Evolutionary conservation across 257 asterid species (phyloP).

Genomic region (Salvia miltiorrhiza): DNA sequence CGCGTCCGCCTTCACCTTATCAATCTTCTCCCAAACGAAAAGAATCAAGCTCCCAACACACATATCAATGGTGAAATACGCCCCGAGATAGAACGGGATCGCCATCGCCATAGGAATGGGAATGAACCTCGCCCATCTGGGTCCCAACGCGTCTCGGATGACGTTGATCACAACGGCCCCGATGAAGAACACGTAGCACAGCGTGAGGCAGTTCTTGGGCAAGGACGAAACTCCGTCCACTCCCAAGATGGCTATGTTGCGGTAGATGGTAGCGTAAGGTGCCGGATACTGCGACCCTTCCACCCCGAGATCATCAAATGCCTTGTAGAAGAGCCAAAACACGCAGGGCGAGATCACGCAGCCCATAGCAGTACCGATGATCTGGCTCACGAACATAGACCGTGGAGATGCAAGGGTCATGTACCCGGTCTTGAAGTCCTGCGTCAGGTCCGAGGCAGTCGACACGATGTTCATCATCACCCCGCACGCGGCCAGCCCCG

Average conservation of each 20-base stretch:
- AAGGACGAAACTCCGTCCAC: slow-evolving; percentile 65
- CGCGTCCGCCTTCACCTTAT: slow-evolving; percentile 72
- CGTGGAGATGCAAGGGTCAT: slow-evolving; percentile 87
- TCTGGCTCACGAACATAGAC: slow-evolving; percentile 88
- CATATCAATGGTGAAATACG: slow-evolving; percentile 77
- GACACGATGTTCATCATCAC: slow-evolving; percentile 96
- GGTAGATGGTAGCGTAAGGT: slow-evolving; percentile 64
- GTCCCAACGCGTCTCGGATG: slow-evolving; percentile 53
- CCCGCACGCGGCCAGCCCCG: slow-evolving; percentile 90
- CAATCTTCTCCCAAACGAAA: slow-evolving; percentile 57
- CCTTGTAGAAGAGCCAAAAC: slow-evolving; percentile 84
- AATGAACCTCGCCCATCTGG: slow-evolving; percentile 52
- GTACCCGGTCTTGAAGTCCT: slow-evolving; percentile 87
- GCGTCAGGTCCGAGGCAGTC: slow-evolving; percentile 88
- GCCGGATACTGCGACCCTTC: slow-evolving; percentile 63
- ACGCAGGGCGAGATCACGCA: slow-evolving; percentile 80
- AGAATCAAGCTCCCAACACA: slow-evolving; percentile 80
- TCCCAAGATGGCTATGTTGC: slow-evolving; percentile 79
- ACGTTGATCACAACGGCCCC: slow-evolving; percentile 63
- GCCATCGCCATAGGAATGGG: slow-evolving; percentile 98
- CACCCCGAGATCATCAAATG: slow-evolving; percentile 51
- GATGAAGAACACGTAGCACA: slow-evolving; percentile 56
- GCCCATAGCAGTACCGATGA: slow-evolving; percentile 89
- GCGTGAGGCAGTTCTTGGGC: slow-evolving; percentile 72
- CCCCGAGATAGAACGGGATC: slow-evolving; percentile 79